Evolutionary conservation across 2,329 filamentous ascomycete genomes (phyloP).

Genomic region (Colletotrichum sp.): DNA sequence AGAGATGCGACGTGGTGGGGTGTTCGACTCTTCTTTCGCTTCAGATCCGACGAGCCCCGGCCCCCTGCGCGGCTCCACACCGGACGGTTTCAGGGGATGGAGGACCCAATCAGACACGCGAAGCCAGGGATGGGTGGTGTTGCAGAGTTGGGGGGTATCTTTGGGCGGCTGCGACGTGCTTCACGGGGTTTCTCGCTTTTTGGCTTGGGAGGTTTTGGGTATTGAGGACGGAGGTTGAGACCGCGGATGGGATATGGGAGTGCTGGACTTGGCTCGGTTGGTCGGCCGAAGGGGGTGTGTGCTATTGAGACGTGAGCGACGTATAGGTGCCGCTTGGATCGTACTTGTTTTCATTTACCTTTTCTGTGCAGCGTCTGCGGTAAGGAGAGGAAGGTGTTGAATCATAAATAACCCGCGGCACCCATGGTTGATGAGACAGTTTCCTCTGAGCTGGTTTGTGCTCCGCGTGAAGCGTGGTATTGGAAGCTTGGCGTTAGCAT

Average conservation of each 20-base stretch:
- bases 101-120: not conserved
- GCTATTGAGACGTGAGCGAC: slow-evolving; percentile 9
- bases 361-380: not conserved
- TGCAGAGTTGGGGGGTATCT: not conserved
- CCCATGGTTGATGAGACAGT: not conserved
- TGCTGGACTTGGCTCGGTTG: not conserved
- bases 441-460: not conserved
- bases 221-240: not conserved
- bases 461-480: not conserved
- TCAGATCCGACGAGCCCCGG: slow-evolving; percentile 8
- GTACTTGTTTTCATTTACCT: not conserved
- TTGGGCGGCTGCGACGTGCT: not conserved
- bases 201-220: not conserved
- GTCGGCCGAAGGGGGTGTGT: not conserved
- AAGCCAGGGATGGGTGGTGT: not conserved
- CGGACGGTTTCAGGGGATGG: slow-evolving; percentile 1
- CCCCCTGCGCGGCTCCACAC: not conserved
- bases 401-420: not conserved
- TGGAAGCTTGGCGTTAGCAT: not conserved
- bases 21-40: not conserved
- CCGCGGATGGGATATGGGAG: not conserved
- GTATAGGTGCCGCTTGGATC: not conserved
- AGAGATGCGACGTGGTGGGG: not conserved
- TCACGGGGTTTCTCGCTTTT: not conserved
- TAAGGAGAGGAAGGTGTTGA: too few relatives aligned